phyloP scores from a whole-genome alignment of 2,329 filamentous ascomycete genomes.

The Cladosporium sphaerospermum region DNA sequence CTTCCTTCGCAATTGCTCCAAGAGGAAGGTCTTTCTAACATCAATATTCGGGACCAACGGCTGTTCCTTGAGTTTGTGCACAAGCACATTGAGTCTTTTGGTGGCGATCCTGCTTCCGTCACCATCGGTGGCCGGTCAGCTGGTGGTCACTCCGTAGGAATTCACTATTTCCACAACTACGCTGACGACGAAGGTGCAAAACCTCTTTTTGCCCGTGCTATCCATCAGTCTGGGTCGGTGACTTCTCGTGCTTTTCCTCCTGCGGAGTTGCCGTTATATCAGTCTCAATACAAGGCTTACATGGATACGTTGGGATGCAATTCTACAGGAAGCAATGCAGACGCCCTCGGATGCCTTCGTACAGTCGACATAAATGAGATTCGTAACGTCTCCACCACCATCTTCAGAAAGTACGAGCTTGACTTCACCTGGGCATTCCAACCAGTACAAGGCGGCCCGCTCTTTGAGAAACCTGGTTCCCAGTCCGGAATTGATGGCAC shows the following conservation, averaged over 20 bases:
- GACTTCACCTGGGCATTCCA: constrained; percentile 58
- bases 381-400: constrained; percentile 34
- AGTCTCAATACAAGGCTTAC: constrained; percentile 41
- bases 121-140: constrained; percentile 69
- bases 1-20: constrained; percentile 25
- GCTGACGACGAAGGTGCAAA: constrained; percentile 33
- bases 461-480: constrained; percentile 46
- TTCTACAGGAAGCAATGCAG: constrained; percentile 19
- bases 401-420: constrained; percentile 43
- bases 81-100: constrained; percentile 43
- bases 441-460: constrained; percentile 57
- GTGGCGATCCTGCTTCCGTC: constrained; percentile 72
- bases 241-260: constrained; percentile 43
- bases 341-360: constrained; percentile 39
- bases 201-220: constrained; percentile 40
- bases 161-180: constrained; percentile 48
- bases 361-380: constrained; percentile 32
- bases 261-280: constrained; percentile 34
- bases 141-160: constrained; percentile 50
- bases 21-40: constrained; percentile 31
- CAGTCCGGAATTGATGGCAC: constrained; percentile 16
- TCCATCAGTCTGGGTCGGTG: constrained; percentile 43
- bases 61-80: constrained; percentile 33
- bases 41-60: constrained; percentile 17
- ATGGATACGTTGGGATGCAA: constrained; percentile 32